Conservation (phyloP, 2,329 filamentous ascomycete genomes). For the Aspergillus terreus region DNA sequence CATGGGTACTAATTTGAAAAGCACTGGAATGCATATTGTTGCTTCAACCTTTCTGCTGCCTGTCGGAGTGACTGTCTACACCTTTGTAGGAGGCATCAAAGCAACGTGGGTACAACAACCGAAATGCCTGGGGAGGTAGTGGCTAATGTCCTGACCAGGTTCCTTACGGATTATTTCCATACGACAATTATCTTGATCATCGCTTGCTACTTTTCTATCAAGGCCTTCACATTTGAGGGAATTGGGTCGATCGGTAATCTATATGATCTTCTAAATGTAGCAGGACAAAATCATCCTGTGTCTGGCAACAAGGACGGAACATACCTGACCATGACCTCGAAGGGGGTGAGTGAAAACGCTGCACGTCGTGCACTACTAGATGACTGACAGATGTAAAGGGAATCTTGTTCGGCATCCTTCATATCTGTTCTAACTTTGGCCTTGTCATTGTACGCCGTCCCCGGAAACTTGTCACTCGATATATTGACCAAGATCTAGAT, state of each 20-base stretch:
- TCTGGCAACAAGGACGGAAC: slow-evolving; percentile 52
- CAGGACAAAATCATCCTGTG: slow-evolving; percentile 45
- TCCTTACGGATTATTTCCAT: slow-evolving; percentile 53
- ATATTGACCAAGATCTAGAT: slow-evolving; percentile 27
- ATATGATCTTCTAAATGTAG: slow-evolving; percentile 49
- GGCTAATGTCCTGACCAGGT: slow-evolving; percentile 19
- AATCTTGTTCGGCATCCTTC: slow-evolving; percentile 50
- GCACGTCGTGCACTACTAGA: background rate
- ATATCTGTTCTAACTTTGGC: slow-evolving; percentile 50
- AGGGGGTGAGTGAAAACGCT: slow-evolving; percentile 35
- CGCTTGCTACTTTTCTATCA: slow-evolving; percentile 48
- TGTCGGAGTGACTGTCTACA: slow-evolving; percentile 38
- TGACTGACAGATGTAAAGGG: slow-evolving; percentile 28
- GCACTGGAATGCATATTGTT: slow-evolving; percentile 50
- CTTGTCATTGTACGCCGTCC: slow-evolving; percentile 44
- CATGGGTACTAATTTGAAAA: slow-evolving; percentile 11
- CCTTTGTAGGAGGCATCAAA: slow-evolving; percentile 40
- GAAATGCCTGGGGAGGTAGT: background rate
- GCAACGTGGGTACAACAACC: slow-evolving; percentile 25
- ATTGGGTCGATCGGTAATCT: slow-evolving; percentile 48
- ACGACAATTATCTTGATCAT: slow-evolving; percentile 54
- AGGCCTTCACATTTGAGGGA: slow-evolving; percentile 44
- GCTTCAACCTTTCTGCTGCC: slow-evolving; percentile 48
- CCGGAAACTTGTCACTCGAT: background rate
- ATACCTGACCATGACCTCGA: slow-evolving; percentile 55